Base-by-base conservation (phyloP, 2,329 filamentous ascomycete genomes). In the Metarhizium robertsii region DNA sequence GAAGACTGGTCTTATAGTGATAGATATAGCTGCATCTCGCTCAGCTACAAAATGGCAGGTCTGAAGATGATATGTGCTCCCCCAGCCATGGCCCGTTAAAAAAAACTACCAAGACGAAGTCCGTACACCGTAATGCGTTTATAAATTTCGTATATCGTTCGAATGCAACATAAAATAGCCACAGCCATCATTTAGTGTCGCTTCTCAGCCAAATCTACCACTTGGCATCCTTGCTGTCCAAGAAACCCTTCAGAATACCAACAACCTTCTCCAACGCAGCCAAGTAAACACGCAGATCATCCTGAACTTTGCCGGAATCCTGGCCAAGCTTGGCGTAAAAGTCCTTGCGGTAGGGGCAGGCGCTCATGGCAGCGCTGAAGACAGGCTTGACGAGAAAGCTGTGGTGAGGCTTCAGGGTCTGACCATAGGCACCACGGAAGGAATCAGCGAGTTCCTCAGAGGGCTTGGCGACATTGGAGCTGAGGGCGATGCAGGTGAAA, bases 351-450 rank as follows among this genome's bases (percentile, higher is more conserved):
- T 96, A 96, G 2, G 94, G 94, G 62, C 88, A 92, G 18, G 91
- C 92, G 64, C 83, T 83, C 91, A 99, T 96, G 70, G 92, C 92
- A 59, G 91, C 87, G 64, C 81, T 88, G 81, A 97, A 97, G 68
- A 96, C 80, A 58, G 90, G 90, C 80, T 95, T 96, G 65, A 96
- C 77, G 60, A 96, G 65, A 73, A 95, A 91, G 68, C 80, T 84
- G 79, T 99, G 94, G 77, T 95, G 85, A 30, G 88, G 88, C 78
- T 95, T 96, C 65, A 99, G 87, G 52, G 92, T 96, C 65, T 77
- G 78, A 69, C 80, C 82, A 75, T 99, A 99, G 63, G 92, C 89
- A 55, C 77, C 75, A 65, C 88, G 86, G 86, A 99, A 99, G 50
- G 91, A 96, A 62, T 83, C 79, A 58, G 88, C 79, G 59, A 99